These are phyloP conservation scores for Closterium sp. DNA, from an alignment of 139 green algal species.

Conservation along the genomic window DNA sequence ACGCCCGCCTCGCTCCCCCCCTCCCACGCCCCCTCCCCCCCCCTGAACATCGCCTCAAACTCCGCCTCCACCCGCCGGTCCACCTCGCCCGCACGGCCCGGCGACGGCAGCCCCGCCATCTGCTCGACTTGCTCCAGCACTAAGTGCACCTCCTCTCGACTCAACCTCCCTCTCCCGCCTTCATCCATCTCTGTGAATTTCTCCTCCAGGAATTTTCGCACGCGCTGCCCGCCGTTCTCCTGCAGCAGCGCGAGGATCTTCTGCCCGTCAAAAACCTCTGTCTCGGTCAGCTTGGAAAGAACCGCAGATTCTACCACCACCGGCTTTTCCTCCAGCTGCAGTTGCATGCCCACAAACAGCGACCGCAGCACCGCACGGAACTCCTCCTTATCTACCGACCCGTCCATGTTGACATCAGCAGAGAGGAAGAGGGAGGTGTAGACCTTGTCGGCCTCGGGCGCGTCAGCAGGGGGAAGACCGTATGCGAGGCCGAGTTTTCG, in stretches of 20 bases:
- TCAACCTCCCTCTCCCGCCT: background rate
- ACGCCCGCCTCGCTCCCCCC: background rate
- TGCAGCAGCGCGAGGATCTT: background rate
- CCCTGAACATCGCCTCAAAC: background rate
- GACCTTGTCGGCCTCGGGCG: slow-evolving; percentile 1
- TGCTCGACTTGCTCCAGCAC: background rate
- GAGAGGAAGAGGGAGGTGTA: slow-evolving; percentile 22
- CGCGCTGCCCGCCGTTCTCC: background rate
- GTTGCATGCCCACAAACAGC: slow-evolving; percentile 9
- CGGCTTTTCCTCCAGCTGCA: slow-evolving; percentile 34
- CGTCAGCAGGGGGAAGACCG: background rate
- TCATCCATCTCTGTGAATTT: background rate
- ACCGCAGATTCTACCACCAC: slow-evolving; percentile 18
- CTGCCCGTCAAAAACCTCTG: background rate
- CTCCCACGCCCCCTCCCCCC: background rate
- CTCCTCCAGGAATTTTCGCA: background rate
- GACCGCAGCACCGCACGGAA: slow-evolving; percentile 12
- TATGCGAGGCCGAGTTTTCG: slow-evolving; percentile 25
- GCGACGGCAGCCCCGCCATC: background rate
- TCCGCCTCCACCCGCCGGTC: background rate
- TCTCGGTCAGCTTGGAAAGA: background rate
- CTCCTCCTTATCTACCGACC: slow-evolving; percentile 29
- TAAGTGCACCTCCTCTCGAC: background rate
- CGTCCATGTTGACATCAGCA: slow-evolving; percentile 18
- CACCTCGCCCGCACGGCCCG: background rate